Conservation (phyloP, 2,329 filamentous ascomycete genomes). For the Herpotrichia juniperi region DNA sequence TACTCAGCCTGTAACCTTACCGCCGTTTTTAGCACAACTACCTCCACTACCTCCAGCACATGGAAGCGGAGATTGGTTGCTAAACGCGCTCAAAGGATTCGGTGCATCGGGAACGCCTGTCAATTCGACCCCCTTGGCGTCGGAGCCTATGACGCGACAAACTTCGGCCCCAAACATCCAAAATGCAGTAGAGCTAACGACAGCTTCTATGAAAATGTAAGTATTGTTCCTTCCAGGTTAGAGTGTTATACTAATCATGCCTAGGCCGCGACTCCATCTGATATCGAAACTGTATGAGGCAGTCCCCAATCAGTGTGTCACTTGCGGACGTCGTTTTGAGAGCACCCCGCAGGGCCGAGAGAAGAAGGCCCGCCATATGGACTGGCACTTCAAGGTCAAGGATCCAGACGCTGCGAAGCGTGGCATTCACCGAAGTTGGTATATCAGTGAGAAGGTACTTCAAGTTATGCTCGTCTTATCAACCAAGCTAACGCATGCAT, state of each 20-base stretch:
- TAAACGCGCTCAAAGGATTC: slow-evolving; percentile 37
- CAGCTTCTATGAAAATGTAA: slow-evolving; percentile 75
- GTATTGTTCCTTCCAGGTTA: slow-evolving; percentile 2
- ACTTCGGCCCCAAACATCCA: slow-evolving; percentile 43
- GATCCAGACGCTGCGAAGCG: slow-evolving; percentile 85
- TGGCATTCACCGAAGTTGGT: slow-evolving; percentile 92
- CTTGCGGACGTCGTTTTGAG: slow-evolving; percentile 87
- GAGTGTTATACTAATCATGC: neutral
- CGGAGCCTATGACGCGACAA: slow-evolving; percentile 34
- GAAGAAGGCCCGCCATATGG: slow-evolving; percentile 90
- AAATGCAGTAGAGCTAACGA: slow-evolving; percentile 65
- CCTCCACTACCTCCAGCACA: slow-evolving; percentile 17
- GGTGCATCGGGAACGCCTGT: slow-evolving; percentile 29
- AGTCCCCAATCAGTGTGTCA: slow-evolving; percentile 84
- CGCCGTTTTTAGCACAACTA: slow-evolving; percentile 27
- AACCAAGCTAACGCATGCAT: slow-evolving; percentile 25
- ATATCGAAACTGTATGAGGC: slow-evolving; percentile 78
- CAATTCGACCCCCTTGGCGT: slow-evolving; percentile 31
- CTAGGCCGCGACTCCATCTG: slow-evolving; percentile 75
- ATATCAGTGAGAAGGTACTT: slow-evolving; percentile 83
- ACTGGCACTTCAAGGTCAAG: slow-evolving; percentile 97
- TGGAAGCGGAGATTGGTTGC: slow-evolving; percentile 36
- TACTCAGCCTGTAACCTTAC: slow-evolving; percentile 19
- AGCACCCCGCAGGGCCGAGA: slow-evolving; percentile 77
- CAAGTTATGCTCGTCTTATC: slow-evolving; percentile 18